These are phyloP conservation scores for Nannochloropsis gaditana DNA, from an alignment of 108 stramenopile species.

Conservation along the genomic window DNA sequence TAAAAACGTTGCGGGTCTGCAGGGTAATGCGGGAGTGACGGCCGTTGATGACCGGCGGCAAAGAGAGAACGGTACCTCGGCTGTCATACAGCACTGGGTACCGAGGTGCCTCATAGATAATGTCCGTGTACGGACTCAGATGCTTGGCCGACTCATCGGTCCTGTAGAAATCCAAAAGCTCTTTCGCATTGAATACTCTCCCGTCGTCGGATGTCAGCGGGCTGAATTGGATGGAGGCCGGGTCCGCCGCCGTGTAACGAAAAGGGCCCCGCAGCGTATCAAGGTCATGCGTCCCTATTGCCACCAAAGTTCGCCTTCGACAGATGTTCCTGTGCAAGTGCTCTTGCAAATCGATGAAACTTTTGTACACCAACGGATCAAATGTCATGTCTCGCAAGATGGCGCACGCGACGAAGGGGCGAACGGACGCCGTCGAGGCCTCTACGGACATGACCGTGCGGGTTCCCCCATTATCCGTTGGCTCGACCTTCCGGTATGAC, in stretches of 20 bases:
- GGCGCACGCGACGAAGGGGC: constrained; percentile 95
- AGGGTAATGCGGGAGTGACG: constrained; percentile 76
- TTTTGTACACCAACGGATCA: constrained; percentile 73
- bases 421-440: constrained; percentile 70
- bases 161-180: constrained; percentile 70
- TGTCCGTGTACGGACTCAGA: constrained; percentile 90
- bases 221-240: constrained; percentile 74
- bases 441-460: constrained; percentile 34
- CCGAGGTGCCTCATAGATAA: constrained; percentile 82
- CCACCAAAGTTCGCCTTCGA: constrained; percentile 90
- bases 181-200: constrained; percentile 54
- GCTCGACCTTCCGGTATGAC: constrained; percentile 39
- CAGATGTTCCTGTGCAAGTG: constrained; percentile 98
- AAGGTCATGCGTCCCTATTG: constrained; percentile 98
- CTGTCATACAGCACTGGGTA: constrained; percentile 52
- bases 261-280: constrained; percentile 84
- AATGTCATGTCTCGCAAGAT: constrained; percentile 86
- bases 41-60: constrained; percentile 99
- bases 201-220: constrained; percentile 72
- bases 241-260: constrained; percentile 71
- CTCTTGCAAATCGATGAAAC: constrained; percentile 99
- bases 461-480: constrained; percentile 21
- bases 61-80: constrained; percentile 69
- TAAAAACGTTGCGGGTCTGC: constrained; percentile 85
- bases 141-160: constrained; percentile 84